Conservation (phyloP, 1,284 basidiomycete genomes). For the Naganishia sp. region DNA sequence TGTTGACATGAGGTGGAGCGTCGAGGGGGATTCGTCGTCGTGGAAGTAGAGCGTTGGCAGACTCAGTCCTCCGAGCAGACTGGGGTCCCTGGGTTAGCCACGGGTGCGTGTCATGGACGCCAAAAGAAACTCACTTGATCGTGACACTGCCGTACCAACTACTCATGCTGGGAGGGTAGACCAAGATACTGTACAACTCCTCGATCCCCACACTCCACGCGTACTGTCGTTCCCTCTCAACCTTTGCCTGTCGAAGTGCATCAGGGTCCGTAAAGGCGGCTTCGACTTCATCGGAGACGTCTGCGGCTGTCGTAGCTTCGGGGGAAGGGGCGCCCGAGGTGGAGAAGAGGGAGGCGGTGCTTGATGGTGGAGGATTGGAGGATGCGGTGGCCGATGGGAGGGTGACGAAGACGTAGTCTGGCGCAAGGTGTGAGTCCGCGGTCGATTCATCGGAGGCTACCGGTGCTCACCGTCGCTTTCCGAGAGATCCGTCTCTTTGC, state of each 20-base stretch:
- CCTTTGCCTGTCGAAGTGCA: conserved; percentile 46
- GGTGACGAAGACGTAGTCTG: conserved; percentile 52
- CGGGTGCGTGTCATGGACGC: conserved; percentile 1
- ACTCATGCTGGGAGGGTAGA: conserved; percentile 62
- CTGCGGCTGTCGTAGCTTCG: too few species aligned
- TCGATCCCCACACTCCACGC: conserved; percentile 90
- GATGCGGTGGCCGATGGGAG: conserved; percentile 42
- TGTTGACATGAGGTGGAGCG: conserved; percentile 42
- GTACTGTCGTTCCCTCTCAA: conserved; percentile 78
- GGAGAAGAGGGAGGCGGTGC: conserved; percentile 10
- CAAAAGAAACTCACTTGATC: conserved; percentile 45
- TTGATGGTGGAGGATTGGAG: conserved; percentile 1
- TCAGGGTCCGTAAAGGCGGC: conserved; percentile 65
- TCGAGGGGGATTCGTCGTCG: conserved; percentile 86
- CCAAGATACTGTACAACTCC: conserved; percentile 84
- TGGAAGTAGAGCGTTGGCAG: conserved; percentile 92
- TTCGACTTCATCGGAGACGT: conserved; percentile 51
- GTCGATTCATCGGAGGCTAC: too few species aligned
- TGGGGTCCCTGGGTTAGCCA: conserved; percentile 66
- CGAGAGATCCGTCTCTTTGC: conserved; percentile 25
- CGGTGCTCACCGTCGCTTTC: conserved; percentile 47
- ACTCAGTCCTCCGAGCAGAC: conserved; percentile 84
- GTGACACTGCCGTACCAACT: conserved; percentile 54
- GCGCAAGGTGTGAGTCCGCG: background rate
- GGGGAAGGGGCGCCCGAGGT: conserved; percentile 17